Evolutionary conservation across 2,329 filamentous ascomycete genomes (phyloP), one percentile per base, ranked within the genome.

Genomic region (Ambrosiella cleistominuta): DNA sequence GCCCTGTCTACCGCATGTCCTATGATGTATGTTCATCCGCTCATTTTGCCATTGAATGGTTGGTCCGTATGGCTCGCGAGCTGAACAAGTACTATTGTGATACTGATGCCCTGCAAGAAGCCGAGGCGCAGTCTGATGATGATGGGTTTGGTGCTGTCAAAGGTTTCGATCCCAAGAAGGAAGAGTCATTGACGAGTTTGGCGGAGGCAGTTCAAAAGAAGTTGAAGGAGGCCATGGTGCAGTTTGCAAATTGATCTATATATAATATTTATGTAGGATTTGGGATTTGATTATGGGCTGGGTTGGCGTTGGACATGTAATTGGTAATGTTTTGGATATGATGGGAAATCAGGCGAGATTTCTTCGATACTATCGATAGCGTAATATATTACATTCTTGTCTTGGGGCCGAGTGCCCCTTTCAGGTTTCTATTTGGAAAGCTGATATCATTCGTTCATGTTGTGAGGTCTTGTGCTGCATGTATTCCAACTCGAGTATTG

Each of bases 111-210:
- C 13, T 44, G 9, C 35, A 37, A 8, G 12, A 39, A 13, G 53
- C 45, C 7, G 51, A 59, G 17, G 15, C 17, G 8, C 42, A 56
- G 7, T 47, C 9, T 15, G 57, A 56, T 35, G 57, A 59, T 42
- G 57, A 59, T n/a, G 57, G 45, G 6, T 59, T 59, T 52, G 57
- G 56, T 12, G 53, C 57, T 5, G 57, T 59, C 15, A 59, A 56
- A 47, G 57, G 57, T 5, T 59, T 56, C 42, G 47, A 59, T 9
- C 57, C 57, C 4, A 56, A 51, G 13, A 56, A 36, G 27, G 17
- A 27, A 27, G 38, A 19, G 37, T 17, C 42, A 5, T 40, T 35
- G 39, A 19, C 9, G 2, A 40, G 19, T 35, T 42, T 55, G 8
- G 53, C 15, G 19, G 15, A 35, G 53, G 5, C 27, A 7, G 17